Evolutionary conservation across 352 stramenopile genomes (phyloP).

Genomic region (Phytophthora aleatoria): DNA sequence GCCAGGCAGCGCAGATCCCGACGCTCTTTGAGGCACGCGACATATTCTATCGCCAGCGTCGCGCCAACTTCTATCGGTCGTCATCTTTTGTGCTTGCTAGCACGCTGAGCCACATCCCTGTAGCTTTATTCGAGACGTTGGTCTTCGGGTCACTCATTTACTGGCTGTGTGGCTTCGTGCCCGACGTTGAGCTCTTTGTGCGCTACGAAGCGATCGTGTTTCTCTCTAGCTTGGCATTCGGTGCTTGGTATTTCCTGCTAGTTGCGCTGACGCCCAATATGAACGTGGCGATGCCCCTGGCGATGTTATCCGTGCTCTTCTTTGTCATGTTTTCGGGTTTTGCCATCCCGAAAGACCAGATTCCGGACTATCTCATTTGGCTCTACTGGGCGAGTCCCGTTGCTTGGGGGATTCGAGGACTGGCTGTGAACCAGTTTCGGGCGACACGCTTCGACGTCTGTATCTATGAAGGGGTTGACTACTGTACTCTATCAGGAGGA

Average conservation of each 20-base stretch:
- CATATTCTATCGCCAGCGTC: conserved; percentile 46
- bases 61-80: conserved; percentile 55
- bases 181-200: conserved; percentile 38
- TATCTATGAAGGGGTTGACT: conserved; percentile 37
- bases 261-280: conserved; percentile 41
- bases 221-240: conserved; percentile 50
- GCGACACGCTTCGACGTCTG: conserved; percentile 42
- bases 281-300: conserved; percentile 47
- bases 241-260: conserved; percentile 53
- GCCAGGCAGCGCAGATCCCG: conserved; percentile 73
- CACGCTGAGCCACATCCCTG: conserved; percentile 41
- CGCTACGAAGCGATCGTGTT: conserved; percentile 50
- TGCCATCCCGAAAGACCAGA: conserved; percentile 43
- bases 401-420: conserved; percentile 34
- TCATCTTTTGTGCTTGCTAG: conserved; percentile 71
- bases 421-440: conserved; percentile 47
- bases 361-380: conserved; percentile 53
- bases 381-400: conserved; percentile 55
- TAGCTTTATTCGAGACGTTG: conserved; percentile 61
- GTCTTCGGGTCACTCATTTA: conserved; percentile 84
- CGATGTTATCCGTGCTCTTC: conserved; percentile 51
- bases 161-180: conserved; percentile 70
- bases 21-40: conserved; percentile 78
- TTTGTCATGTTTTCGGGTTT: not conserved
- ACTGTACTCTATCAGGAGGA: conserved; percentile 27